phyloP scores from a whole-genome alignment of 2,329 filamentous ascomycete species.

The Gnomoniopsis sp. region DNA sequence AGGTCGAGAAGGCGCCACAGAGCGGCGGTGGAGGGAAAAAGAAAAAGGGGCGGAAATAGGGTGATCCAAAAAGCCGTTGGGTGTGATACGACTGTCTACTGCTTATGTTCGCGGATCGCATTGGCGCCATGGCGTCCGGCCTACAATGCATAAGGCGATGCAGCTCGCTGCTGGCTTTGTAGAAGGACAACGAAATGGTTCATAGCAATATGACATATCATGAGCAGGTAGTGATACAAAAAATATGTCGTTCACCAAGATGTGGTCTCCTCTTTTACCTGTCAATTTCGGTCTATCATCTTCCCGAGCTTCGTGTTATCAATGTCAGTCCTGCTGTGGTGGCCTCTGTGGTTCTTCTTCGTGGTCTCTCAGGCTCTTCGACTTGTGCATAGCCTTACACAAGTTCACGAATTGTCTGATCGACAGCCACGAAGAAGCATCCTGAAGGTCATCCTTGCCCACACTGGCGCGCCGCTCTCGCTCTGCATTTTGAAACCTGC shows the following conservation, averaged over 20 bases:
- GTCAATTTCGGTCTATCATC: background rate
- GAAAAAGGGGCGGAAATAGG: conserved; percentile 11
- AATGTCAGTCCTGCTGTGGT: background rate
- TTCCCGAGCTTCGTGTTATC: background rate
- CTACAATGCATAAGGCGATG: background rate
- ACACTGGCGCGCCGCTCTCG: background rate
- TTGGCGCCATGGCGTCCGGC: background rate
- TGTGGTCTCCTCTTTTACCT: background rate
- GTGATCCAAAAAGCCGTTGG: background rate
- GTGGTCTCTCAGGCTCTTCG: background rate
- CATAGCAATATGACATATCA: background rate
- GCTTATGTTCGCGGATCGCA: background rate
- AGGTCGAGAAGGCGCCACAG: conserved; percentile 56
- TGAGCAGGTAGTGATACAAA: background rate
- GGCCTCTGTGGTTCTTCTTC: background rate
- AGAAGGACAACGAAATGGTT: background rate
- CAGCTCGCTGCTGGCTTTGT: background rate
- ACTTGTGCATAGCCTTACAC: background rate
- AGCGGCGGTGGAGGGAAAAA: conserved; percentile 16
- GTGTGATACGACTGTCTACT: background rate
- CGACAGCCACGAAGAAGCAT: background rate
- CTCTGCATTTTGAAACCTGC: background rate
- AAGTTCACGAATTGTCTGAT: background rate
- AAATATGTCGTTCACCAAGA: background rate
- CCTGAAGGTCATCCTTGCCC: background rate